phyloP scores from a whole-genome alignment of 2,329 filamentous ascomycete species.

The Penicillium paneum region DNA sequence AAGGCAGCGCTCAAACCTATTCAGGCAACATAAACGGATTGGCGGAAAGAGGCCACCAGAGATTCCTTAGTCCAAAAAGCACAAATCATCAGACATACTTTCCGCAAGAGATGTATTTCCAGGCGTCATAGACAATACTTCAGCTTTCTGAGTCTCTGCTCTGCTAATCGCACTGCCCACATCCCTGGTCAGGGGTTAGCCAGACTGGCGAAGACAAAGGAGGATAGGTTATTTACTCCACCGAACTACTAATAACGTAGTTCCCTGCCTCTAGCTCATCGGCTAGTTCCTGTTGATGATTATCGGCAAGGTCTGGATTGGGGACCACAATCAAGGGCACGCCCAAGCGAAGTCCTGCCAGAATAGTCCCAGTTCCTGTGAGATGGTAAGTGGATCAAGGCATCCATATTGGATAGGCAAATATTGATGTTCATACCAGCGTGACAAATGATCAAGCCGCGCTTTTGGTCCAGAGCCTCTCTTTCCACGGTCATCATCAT shows the following conservation, averaged over 20 bases:
- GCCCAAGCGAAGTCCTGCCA: conserved; percentile 72
- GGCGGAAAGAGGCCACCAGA: background rate
- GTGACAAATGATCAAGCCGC: conserved; percentile 81
- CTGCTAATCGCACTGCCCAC: conserved; percentile 48
- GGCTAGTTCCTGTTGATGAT: conserved; percentile 88
- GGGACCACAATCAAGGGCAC: conserved; percentile 84
- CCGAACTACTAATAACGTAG: conserved; percentile 69
- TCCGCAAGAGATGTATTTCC: background rate
- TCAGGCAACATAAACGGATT: background rate
- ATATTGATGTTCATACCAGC: conserved; percentile 59
- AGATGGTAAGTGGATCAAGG: conserved; percentile 6
- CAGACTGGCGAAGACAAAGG: background rate
- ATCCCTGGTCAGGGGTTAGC: conserved; percentile 38
- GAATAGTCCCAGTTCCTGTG: conserved; percentile 80
- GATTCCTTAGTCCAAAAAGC: conserved; percentile 49
- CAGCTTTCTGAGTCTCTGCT: conserved; percentile 39
- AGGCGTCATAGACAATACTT: background rate
- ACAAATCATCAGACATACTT: conserved; percentile 48
- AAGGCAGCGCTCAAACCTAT: background rate
- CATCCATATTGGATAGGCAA: background rate
- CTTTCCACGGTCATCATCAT: conserved; percentile 55
- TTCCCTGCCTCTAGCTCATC: conserved; percentile 68
- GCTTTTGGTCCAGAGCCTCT: conserved; percentile 36
- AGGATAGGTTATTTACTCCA: conserved; percentile 53
- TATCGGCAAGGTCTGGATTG: conserved; percentile 76